A percentile compares a stretch with the other conserved stretches of the same genome.
Evolutionary conservation across 495 filamentous ascomycete species (phyloP).

Genomic region (Cercophora newfieldiana): DNA sequence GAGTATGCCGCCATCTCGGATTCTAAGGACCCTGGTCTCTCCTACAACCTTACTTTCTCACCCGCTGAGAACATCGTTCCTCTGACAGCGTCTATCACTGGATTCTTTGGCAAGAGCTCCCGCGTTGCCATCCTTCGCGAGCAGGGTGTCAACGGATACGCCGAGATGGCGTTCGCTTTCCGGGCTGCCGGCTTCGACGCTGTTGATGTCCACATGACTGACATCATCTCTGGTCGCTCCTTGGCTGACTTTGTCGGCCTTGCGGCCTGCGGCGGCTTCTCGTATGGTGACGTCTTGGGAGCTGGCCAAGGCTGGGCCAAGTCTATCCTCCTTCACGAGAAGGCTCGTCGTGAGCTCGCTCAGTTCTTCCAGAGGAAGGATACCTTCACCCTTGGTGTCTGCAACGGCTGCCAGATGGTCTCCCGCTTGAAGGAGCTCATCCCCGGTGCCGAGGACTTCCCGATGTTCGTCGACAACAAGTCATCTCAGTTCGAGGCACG

Average conservation of each 20-base stretch:
- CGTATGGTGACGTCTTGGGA: conserved; percentile 93
- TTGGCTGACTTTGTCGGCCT: conserved; percentile 82
- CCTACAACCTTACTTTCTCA: conserved; percentile 80
- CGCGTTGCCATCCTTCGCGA: conserved; percentile 93
- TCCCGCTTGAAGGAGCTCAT: conserved; percentile 80
- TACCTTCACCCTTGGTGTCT: conserved; percentile 92
- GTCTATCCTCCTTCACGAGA: conserved; percentile 80
- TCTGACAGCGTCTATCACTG: conserved; percentile 65
- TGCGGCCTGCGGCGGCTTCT: conserved; percentile 95
- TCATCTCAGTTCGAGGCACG: conserved; percentile 93
- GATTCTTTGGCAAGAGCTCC: conserved; percentile 71
- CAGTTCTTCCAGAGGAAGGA: conserved; percentile 84
- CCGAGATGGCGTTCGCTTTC: conserved; percentile 97
- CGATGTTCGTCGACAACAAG: conserved; percentile 79
- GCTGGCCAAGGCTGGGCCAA: conserved; percentile 98
- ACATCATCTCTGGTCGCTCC: conserved; percentile 77
- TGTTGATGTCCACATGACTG: conserved; percentile 96
- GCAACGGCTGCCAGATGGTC: conserved; percentile 97
- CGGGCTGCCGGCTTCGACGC: conserved; percentile 85
- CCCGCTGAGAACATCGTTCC: conserved; percentile 75
- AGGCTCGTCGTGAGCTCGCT: conserved; percentile 73
- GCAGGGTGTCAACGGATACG: conserved; percentile 91
- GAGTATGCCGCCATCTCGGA: conserved; percentile 81
- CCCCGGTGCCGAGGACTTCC: conserved; percentile 83
- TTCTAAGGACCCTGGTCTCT: conserved; percentile 75